Evolutionary conservation across 805 yeast species (phyloP).

Genomic region (Candida hungchunana): DNA sequence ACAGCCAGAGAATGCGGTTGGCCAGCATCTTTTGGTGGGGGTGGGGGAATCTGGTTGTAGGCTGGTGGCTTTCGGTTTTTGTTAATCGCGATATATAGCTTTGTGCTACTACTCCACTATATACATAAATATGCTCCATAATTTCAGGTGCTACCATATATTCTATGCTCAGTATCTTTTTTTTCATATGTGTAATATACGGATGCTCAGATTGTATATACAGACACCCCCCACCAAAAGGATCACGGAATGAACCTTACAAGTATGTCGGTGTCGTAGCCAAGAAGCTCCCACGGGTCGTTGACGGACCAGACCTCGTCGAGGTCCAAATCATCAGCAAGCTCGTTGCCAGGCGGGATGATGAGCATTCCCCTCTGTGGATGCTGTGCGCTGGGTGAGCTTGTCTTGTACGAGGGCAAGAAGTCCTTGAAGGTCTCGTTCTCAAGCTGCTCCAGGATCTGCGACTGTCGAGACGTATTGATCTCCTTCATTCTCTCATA

Average conservation of each 20-base stretch:
- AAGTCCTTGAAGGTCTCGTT: constrained; percentile 16
- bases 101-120: too few species aligned
- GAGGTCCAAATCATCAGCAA: constrained; percentile 22
- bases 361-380: constrained; percentile 8
- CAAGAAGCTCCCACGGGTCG: constrained; percentile 25
- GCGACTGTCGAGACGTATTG: constrained; percentile 18
- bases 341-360: constrained; percentile 20
- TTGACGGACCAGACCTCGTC: constrained; percentile 26
- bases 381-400: constrained; percentile 5
- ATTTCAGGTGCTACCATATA: too few species aligned
- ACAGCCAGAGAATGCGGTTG: too few species aligned
- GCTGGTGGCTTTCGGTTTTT: too few species aligned
- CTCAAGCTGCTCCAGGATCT: constrained; percentile 19
- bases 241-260: constrained; percentile 24
- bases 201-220: too few species aligned
- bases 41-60: too few species aligned
- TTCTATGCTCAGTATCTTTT: too few species aligned
- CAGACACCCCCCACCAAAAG: too few species aligned
- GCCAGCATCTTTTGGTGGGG: too few species aligned
- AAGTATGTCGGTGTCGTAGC: constrained; percentile 20
- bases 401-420: constrained; percentile 17
- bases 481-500: constrained; percentile 13
- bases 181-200: too few species aligned
- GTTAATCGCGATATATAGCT: too few species aligned
- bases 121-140: too few species aligned